A percentile compares a stretch with the other conserved stretches of the same genome.
phyloP scores from a whole-genome alignment of 805 yeast species.

The Diddensiella transvaalensis region DNA sequence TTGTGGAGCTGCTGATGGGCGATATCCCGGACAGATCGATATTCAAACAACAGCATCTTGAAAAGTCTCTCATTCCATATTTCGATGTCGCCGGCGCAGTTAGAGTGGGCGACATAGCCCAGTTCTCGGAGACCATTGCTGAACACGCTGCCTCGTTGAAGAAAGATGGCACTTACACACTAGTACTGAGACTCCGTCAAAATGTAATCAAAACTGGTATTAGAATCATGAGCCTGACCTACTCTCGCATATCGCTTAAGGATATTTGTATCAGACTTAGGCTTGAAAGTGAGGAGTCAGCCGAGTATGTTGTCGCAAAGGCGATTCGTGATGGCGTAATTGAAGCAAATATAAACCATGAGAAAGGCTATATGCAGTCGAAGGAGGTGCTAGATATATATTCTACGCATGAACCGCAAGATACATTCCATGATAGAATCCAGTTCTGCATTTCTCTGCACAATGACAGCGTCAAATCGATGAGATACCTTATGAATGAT shows the following conservation, averaged over 20 bases:
- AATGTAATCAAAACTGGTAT: constrained; percentile 98
- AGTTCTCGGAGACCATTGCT: constrained; percentile 67
- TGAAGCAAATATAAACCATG: constrained; percentile 90
- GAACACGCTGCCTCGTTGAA: constrained; percentile 60
- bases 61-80: constrained; percentile 70
- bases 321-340: constrained; percentile 97
- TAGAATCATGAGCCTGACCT: constrained; percentile 84
- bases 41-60: constrained; percentile 63
- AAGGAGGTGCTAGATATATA: constrained; percentile 83
- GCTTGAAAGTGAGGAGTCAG: constrained; percentile 90
- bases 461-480: constrained; percentile 87
- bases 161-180: constrained; percentile 75
- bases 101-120: constrained; percentile 80
- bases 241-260: constrained; percentile 83
- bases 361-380: constrained; percentile 86
- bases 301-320: constrained; percentile 95
- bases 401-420: constrained; percentile 82
- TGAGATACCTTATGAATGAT: constrained; percentile 77
- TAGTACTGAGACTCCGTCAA: constrained; percentile 87
- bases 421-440: constrained; percentile 87
- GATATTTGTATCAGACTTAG: constrained; percentile 92
- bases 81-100: constrained; percentile 88
- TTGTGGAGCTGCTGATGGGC: constrained; percentile 91
- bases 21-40: constrained; percentile 88
- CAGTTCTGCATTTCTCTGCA: constrained; percentile 85